These are phyloP conservation scores for Ascocoryne sarcoides DNA, from an alignment of 2,329 filamentous ascomycete genomes.

Conservation along the genomic window DNA sequence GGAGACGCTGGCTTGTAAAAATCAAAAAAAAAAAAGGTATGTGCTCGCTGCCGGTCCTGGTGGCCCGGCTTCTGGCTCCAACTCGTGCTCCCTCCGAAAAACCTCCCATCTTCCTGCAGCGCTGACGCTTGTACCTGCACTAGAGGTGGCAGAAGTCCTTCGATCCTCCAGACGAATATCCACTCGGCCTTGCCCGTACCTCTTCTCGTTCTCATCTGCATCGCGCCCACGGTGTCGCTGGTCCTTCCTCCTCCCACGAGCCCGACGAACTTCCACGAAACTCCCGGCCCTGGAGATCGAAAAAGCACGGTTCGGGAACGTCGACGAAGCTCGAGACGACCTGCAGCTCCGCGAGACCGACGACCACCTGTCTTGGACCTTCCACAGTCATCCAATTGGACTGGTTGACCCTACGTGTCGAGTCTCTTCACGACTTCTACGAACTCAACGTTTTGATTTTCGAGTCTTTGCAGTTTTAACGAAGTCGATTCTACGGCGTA, in stretches of 20 bases:
- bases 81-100: slow-evolving; percentile 14
- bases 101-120: slow-evolving; percentile 23
- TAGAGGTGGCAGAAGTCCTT: slow-evolving; percentile 26
- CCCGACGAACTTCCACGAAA: slow-evolving; percentile 22
- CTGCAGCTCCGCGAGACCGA: slow-evolving; percentile 29
- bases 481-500: slow-evolving; percentile 21
- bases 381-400: slow-evolving; percentile 29
- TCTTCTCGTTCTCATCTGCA: slow-evolving; percentile 5
- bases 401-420: slow-evolving; percentile 26
- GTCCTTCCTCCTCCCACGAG: slow-evolving; percentile 16
- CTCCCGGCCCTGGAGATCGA: slow-evolving; percentile 22
- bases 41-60: slow-evolving; percentile 18
- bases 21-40: slow-evolving; percentile 17
- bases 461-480: slow-evolving; percentile 24
- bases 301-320: slow-evolving; percentile 24
- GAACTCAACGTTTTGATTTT: slow-evolving; percentile 33
- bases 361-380: slow-evolving; percentile 26
- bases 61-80: slow-evolving; percentile 8
- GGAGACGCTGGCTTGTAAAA: slow-evolving; percentile 13
- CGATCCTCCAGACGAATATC: slow-evolving; percentile 18
- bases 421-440: slow-evolving; percentile 35
- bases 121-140: slow-evolving; percentile 30
- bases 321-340: slow-evolving; percentile 30
- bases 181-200: slow-evolving; percentile 7
- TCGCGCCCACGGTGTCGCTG: too few species aligned